These are phyloP conservation scores for Monilinia fructigena DNA, from an alignment of 2,329 filamentous ascomycete genomes.

Conservation along the genomic window DNA sequence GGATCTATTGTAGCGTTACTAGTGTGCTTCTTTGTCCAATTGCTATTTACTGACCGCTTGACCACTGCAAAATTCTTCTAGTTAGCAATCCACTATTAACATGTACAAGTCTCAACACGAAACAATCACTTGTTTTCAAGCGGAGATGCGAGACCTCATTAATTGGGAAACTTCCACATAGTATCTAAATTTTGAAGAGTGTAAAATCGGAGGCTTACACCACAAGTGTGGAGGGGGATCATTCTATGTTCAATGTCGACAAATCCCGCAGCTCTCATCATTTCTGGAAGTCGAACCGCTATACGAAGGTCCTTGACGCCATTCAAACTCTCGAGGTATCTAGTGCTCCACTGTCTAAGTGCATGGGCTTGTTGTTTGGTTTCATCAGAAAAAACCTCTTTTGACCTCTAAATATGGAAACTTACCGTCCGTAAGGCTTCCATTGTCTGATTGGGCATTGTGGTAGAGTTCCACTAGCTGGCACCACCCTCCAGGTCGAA, in stretches of 20 bases:
- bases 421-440: conserved; percentile 65
- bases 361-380: conserved; percentile 52
- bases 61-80: conserved; percentile 48
- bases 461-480: conserved; percentile 88
- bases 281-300: conserved; percentile 52
- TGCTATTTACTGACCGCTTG: conserved; percentile 53
- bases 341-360: conserved; percentile 64
- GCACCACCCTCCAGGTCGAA: conserved; percentile 77
- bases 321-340: conserved; percentile 61
- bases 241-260: conserved; percentile 64
- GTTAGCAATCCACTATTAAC: conserved; percentile 1
- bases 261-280: conserved; percentile 54
- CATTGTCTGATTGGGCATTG: conserved; percentile 83
- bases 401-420: neutral
- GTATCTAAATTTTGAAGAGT: neutral
- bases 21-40: neutral
- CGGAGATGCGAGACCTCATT: neutral
- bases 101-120: neutral
- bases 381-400: neutral
- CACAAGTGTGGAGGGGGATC: conserved; percentile 66
- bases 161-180: neutral
- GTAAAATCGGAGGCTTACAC: conserved; percentile 28
- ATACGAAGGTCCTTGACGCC: conserved; percentile 65
- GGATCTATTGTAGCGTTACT: conserved; percentile 43
- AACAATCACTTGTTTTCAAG: neutral